Evolutionary conservation across 2,329 filamentous ascomycete species (phyloP).

Genomic region (Cladosporium austrohemisphaericum): DNA sequence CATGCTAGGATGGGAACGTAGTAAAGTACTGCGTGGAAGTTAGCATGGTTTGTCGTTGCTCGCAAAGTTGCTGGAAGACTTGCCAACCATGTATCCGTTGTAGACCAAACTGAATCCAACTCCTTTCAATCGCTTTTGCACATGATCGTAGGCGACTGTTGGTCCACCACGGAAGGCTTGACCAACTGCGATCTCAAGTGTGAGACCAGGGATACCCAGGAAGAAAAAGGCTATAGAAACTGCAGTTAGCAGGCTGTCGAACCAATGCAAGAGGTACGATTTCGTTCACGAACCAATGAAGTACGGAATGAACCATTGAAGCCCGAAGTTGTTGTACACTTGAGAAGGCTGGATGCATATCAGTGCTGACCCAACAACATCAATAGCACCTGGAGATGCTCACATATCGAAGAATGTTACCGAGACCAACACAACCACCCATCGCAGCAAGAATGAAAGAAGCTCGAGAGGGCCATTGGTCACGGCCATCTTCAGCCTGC

Average conservation of each 20-base stretch:
- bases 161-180: conserved; percentile 48
- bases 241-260: too few relatives aligned
- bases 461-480: conserved; percentile 55
- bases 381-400: neutral
- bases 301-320: conserved; percentile 60
- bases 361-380: neutral
- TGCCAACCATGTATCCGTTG: conserved; percentile 52
- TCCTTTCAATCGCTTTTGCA: conserved; percentile 53
- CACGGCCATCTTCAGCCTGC: conserved; percentile 41
- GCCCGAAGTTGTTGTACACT: conserved; percentile 57
- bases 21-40: too few relatives aligned
- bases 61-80: too few relatives aligned
- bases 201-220: conserved; percentile 54
- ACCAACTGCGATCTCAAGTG: conserved; percentile 53
- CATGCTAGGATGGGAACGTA: conserved; percentile 56
- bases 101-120: conserved; percentile 52
- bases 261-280: accelerated
- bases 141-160: conserved; percentile 37
- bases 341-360: conserved; percentile 48
- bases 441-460: conserved; percentile 57
- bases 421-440: conserved; percentile 57
- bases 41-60: too few relatives aligned
- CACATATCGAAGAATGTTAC: conserved; percentile 37
- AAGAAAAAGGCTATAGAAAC: conserved; percentile 45
- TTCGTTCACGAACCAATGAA: conserved; percentile 36